Evolutionary conservation across 352 stramenopile species (phyloP).

Genomic region (Pythium biforme): DNA sequence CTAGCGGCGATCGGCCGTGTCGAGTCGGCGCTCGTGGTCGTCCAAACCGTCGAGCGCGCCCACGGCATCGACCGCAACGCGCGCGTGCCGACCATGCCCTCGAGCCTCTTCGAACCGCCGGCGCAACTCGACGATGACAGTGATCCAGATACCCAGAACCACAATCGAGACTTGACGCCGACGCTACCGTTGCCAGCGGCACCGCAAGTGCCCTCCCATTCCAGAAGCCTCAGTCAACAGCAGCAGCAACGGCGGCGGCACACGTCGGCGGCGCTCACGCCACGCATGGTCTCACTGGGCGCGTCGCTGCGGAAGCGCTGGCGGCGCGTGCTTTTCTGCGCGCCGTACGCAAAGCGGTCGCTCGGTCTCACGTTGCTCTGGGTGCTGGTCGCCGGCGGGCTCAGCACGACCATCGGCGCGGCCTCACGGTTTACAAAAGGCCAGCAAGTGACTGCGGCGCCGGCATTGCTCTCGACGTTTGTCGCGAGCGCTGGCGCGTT

Average conservation of each 20-base stretch:
- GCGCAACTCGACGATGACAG: conserved; percentile 13
- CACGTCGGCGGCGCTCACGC: conserved; percentile 31
- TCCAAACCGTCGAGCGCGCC: conserved; percentile 55
- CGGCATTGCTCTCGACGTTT: conserved; percentile 14
- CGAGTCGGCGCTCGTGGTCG: conserved; percentile 50
- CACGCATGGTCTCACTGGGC: conserved; percentile 36
- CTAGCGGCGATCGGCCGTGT: conserved; percentile 56
- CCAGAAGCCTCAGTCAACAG: too few species aligned
- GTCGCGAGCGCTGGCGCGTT: conserved; percentile 3
- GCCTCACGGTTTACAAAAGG: conserved; percentile 10
- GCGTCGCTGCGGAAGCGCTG: conserved; percentile 39
- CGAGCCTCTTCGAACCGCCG: conserved; percentile 58
- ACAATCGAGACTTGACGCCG: neutral
- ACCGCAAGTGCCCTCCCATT: too few species aligned
- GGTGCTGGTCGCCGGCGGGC: conserved; percentile 24
- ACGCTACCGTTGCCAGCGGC: neutral
- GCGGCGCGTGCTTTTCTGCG: conserved; percentile 39
- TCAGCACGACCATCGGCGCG: conserved; percentile 14
- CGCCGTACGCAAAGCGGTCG: conserved; percentile 38
- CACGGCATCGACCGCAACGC: conserved; percentile 59
- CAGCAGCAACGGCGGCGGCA: conserved; percentile 11
- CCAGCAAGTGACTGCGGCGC: neutral
- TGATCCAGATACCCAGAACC: neutral
- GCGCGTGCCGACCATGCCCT: conserved; percentile 44
- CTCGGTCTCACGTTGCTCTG: conserved; percentile 37